Conservation (phyloP, 2,329 filamentous ascomycete genomes). For the Fusarium mangiferae region DNA sequence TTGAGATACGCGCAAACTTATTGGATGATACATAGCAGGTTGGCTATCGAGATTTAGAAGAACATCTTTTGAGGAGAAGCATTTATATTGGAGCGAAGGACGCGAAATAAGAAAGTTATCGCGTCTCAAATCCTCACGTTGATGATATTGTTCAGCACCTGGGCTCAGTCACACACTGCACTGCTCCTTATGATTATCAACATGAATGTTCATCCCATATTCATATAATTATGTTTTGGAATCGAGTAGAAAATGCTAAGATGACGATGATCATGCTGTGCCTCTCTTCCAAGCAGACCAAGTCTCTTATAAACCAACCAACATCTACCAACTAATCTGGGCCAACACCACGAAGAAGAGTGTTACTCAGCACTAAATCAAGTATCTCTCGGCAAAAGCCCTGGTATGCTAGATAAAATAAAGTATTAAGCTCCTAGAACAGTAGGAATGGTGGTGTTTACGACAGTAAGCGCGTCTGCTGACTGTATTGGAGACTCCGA, state of each 20-base stretch:
- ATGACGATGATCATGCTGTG: neutral
- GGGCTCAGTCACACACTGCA: neutral
- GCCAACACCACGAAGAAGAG: neutral
- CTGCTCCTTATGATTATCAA: too few species aligned
- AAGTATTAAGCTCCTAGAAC: neutral
- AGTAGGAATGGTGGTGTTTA: neutral
- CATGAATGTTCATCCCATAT: fast-evolving
- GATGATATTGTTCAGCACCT: neutral
- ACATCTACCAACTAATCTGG: neutral
- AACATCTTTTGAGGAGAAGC: neutral
- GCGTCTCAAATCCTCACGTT: neutral
- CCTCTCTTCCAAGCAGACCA: neutral
- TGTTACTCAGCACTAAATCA: neutral
- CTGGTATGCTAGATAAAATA: neutral
- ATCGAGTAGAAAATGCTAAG: neutral
- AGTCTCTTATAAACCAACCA: neutral
- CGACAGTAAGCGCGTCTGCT: neutral
- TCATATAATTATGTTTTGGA: fast-evolving
- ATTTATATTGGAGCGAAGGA: neutral
- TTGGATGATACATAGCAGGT: neutral
- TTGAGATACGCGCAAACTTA: neutral
- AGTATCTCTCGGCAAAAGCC: neutral
- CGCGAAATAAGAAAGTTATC: neutral
- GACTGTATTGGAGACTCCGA: neutral
- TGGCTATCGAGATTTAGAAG: too few species aligned